A percentile compares a stretch with the other conserved stretches of the same genome.
Conservation (phyloP, 768 basidiomycete genomes). For the Sistotremastrum niveocremeum region DNA sequence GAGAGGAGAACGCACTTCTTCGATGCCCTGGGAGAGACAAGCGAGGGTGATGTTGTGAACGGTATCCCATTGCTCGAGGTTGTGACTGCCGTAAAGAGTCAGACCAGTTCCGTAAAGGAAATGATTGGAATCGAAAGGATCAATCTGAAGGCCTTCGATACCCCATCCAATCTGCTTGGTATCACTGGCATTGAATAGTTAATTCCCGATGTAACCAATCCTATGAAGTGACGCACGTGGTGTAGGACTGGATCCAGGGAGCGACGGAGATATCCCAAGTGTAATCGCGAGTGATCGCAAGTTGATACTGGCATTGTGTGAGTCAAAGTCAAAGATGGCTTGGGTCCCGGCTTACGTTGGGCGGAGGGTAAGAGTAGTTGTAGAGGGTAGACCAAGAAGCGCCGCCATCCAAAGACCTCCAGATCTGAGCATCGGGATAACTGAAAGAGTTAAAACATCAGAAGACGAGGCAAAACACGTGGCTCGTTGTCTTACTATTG, state of each 20-base stretch:
- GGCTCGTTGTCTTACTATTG: conserved; percentile 6
- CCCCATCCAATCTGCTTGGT: conserved; percentile 11
- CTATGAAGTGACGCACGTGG: background rate
- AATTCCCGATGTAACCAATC: too few relatives aligned
- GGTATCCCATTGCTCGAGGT: conserved; percentile 10
- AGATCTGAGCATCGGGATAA: conserved; percentile 3
- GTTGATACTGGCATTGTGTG: background rate
- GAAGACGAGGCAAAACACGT: background rate
- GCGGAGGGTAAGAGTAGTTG: conserved; percentile 6
- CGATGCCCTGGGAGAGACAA: conserved; percentile 9
- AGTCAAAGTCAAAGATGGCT: too few relatives aligned
- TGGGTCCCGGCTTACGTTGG: background rate
- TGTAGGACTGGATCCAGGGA: conserved; percentile 2
- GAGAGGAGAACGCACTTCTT: conserved; percentile 7
- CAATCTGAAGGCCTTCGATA: conserved; percentile 7
- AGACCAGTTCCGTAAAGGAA: conserved; percentile 12
- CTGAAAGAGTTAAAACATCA: background rate
- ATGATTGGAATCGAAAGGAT: conserved; percentile 12
- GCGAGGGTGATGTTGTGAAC: conserved; percentile 9
- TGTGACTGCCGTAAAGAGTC: conserved; percentile 10
- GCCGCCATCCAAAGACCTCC: conserved; percentile 8
- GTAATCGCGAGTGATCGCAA: conserved; percentile 6
- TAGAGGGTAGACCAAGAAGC: conserved; percentile 8
- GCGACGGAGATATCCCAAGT: conserved; percentile 7
- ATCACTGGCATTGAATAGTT: conserved; percentile 1